A percentile compares a stretch with the other conserved stretches of the same genome.
phyloP scores from a whole-genome alignment of 441 rosid species.

The Euphorbia schlechtendalii region DNA sequence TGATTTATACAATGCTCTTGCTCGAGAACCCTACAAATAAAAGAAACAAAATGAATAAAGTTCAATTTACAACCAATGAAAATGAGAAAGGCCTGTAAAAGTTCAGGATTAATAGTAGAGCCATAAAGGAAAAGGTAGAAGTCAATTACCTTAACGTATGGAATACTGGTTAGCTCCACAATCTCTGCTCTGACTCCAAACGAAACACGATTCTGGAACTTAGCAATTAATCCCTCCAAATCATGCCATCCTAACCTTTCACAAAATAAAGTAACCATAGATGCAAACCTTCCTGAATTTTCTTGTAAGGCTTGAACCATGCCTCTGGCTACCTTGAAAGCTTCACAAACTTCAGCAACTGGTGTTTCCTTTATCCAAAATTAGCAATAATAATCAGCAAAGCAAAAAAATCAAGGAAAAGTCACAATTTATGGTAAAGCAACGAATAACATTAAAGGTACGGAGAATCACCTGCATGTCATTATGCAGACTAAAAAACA shows the following conservation, averaged over 20 bases:
- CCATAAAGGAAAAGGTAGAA: conserved; percentile 17
- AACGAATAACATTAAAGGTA: not conserved
- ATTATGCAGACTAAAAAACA: not conserved
- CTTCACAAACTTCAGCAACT: conserved; percentile 91
- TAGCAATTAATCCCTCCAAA: conserved; percentile 85
- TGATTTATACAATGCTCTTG: conserved; percentile 92
- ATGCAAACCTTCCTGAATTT: conserved; percentile 97
- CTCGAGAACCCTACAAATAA: conserved; percentile 79
- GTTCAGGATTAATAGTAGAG: conserved; percentile 2
- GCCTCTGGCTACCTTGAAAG: conserved; percentile 94
- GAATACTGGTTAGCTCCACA: conserved; percentile 93
- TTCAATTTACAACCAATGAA: not conserved
- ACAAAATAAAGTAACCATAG: conserved; percentile 95
- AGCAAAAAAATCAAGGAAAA: conserved; percentile 11
- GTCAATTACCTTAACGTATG: conserved; percentile 73
- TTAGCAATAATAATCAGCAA: conserved; percentile 23
- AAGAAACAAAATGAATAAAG: conserved; percentile 18
- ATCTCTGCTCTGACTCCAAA: conserved; percentile 99
- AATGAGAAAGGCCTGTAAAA: conserved; percentile 7
- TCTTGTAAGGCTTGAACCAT: conserved; percentile 98
- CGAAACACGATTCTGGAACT: conserved; percentile 96
- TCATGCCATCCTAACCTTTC: conserved; percentile 99
- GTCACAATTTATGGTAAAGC: not conserved
- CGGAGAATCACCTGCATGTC: not conserved
- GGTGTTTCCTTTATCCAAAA: conserved; percentile 77